Base-by-base conservation (phyloP, 805 yeast genomes). In the Yarrowia alimentaria region DNA sequence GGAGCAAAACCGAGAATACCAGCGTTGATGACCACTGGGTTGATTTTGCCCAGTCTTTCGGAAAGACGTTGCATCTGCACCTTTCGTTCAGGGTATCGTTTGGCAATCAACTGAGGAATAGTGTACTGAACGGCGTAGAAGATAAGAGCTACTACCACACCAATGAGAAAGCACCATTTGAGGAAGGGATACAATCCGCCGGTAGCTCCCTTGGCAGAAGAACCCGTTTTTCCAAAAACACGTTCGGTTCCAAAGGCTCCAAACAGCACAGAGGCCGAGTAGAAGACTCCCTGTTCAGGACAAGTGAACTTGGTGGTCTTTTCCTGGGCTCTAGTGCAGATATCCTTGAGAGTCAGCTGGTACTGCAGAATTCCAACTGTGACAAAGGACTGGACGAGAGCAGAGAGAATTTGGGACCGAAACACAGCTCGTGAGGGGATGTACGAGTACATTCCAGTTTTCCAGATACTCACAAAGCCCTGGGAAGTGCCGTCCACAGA, bases 81-180 rank as follows among this genome's bases (percentile, higher is more conserved):
- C 17, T 17, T 17, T 20, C 29, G 33, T 13, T 37, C 45, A 3
- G 58, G 57, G 38, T 14, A 40, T 21, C 47, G 53, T 33, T 47
- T 45, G n/a, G 53, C 55, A 28, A 66, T 58, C 25, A 57, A 42
- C 26, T 2, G 9, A 3, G 45, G 45, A 10, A 38, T 38, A 30
- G 31, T 24, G 31, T 38, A 24, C 52, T 26, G 52, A 13, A 38
- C 14, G 7, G 10, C 35, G 18, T 9, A 49, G 43, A 37, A 40
- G n/a, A 26, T 8, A 6, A 49, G 18, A n/a, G 14, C 30, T 3
- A 28, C 51, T 6, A 24, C 45, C 3, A 57, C 51, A 9, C 88
- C 87, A 47, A 78, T 68, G 22, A 81, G 67, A 70, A 82, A 81
- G 55, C 84, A 77, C 76, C 79, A 81, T 61, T 78, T 75, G 54